Evolutionary conservation across 2,329 filamentous ascomycete genomes (phyloP), one percentile per base, ranked within the genome.

Genomic region (Botrytis hyacinthi): DNA sequence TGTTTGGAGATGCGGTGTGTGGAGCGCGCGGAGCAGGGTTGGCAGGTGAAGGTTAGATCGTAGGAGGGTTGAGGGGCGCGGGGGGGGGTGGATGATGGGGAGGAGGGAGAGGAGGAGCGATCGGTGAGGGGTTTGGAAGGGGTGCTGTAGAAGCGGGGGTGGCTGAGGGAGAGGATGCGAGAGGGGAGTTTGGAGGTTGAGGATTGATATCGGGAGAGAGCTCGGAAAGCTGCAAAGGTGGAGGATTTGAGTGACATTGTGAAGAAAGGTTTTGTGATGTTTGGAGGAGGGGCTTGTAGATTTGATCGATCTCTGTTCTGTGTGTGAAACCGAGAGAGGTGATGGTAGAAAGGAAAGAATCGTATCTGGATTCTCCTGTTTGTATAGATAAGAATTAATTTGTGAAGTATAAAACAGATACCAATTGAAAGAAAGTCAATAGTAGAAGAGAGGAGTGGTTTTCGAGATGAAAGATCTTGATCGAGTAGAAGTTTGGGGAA

Each of bases 31-130:
- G 87, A 85, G 84, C 96, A 99, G 46, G 93, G 93, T 74, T 92
- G 91, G 87, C 96, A 99, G 77, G 96, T 99, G 82, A 99, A 98
- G 68, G 91, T 93, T 76, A 99, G 87, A 78, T 94, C 88, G 84
- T 98, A 99, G 73, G 93, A 89, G 1, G 93, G 93, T 71, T 78
- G 76, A 8, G 73, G 69, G 2, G 73, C 68, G 4, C 70, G 72
- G 18, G 71, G 71, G 40, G 63, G 37, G 1, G 71, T 7, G 16
- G 37, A 61, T 42, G n/a, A n/a, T 26, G 20, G 18, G 42, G 42
- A 4, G 12, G 32, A 62, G 60, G n/a, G n/a, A 18, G 20, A 26
- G 42, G 44, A 8, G 26, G 32, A 46, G 32, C 32, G 3, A 3
- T 57, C 32, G 42, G 67, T 71, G 57, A 62, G 48, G 29, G 68